Evolutionary conservation across 2,329 filamentous ascomycete species (phyloP).

Genomic region (Plectosphaerella plurivora): DNA sequence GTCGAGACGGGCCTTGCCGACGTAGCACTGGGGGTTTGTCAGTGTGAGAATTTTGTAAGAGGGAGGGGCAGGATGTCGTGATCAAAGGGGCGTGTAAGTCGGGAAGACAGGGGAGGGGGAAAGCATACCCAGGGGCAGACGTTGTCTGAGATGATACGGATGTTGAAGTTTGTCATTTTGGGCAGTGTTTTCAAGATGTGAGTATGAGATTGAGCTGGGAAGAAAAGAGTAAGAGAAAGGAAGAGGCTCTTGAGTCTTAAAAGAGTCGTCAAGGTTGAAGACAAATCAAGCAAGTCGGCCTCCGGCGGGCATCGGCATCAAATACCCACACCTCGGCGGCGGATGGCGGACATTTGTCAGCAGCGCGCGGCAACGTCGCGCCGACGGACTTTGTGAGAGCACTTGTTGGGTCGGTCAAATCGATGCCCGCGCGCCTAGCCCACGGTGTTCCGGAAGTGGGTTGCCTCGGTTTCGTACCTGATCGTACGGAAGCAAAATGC

Average conservation of each 20-base stretch:
- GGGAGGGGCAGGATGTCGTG: not conserved
- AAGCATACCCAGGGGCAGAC: conserved; percentile 62
- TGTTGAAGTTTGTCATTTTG: conserved; percentile 68
- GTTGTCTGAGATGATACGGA: conserved; percentile 76
- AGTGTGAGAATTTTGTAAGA: conserved; percentile 1
- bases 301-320: too few relatives aligned
- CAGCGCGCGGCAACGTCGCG: not conserved
- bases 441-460: too few relatives aligned
- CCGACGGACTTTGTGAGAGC: not conserved
- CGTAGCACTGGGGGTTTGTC: conserved; percentile 56
- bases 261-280: not conserved
- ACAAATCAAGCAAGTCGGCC: too few relatives aligned
- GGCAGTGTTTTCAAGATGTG: not conserved
- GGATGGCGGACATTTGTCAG: conserved; percentile 4
- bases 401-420: not conserved
- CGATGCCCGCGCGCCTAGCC: too few relatives aligned
- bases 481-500: too few relatives aligned
- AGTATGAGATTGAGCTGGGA: not conserved
- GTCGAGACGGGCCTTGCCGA: conserved; percentile 72
- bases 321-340: not conserved
- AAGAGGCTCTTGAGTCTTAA: not conserved
- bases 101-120: not conserved
- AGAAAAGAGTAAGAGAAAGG: not conserved
- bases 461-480: too few relatives aligned
- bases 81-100: conserved; percentile 2